Evolutionary conservation across 805 yeast genomes (phyloP).

Genomic region (Trichomonascus vanleenenianus): DNA sequence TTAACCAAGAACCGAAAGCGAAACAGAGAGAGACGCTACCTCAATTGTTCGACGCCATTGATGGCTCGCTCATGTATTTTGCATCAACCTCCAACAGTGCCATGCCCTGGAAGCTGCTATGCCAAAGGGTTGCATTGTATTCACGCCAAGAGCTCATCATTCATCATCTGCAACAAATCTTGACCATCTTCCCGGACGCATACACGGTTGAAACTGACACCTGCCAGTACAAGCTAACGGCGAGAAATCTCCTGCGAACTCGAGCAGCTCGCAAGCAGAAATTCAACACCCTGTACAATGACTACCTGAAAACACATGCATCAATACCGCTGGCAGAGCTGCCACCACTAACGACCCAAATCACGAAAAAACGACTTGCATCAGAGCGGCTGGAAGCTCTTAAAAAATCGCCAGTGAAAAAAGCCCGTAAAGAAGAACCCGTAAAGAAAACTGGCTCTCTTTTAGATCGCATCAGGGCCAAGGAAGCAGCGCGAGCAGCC

Average conservation of each 20-base stretch:
- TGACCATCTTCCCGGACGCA: conserved; percentile 18
- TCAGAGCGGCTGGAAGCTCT: conserved; percentile 9
- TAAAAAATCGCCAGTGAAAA: conserved; percentile 2
- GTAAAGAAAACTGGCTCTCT: conserved; percentile 9
- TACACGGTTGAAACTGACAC: conserved; percentile 13
- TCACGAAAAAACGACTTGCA: conserved; percentile 1
- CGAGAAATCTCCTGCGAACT: conserved; percentile 6
- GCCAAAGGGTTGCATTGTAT: conserved; percentile 13
- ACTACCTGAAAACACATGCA: background rate
- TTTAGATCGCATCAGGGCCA: conserved; percentile 26
- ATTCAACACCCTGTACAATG: background rate
- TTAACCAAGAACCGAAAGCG: background rate
- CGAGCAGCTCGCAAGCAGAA: background rate
- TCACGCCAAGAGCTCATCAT: conserved; percentile 16
- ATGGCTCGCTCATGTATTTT: conserved; percentile 16
- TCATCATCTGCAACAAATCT: conserved; percentile 18
- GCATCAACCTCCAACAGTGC: conserved; percentile 20
- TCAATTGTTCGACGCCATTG: conserved; percentile 19
- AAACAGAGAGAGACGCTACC: conserved; percentile 6
- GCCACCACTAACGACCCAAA: background rate
- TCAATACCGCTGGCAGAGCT: conserved; percentile 2
- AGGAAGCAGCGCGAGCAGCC: conserved; percentile 18
- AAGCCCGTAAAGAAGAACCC: background rate
- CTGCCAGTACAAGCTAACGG: background rate
- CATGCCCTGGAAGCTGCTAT: conserved; percentile 17